Evolutionary conservation across 2,329 filamentous ascomycete genomes (phyloP).

Genomic region (Pseudocercospora cruenta): DNA sequence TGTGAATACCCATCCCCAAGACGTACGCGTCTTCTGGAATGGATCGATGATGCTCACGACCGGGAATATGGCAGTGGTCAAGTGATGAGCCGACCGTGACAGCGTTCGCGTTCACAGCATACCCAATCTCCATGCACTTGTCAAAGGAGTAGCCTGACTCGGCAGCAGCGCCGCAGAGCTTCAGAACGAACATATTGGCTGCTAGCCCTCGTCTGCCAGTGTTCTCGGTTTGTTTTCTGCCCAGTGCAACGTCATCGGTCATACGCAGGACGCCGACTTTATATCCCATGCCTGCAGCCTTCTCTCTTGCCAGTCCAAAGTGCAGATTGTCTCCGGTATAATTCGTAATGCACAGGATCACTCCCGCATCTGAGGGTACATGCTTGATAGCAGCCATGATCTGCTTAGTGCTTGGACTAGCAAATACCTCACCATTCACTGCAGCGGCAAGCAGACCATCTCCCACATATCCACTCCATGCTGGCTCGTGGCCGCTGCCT

Average conservation of each 20-base stretch:
- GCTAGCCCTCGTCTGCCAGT: conserved; percentile 55
- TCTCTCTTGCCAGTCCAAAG: conserved; percentile 54
- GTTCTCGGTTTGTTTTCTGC: conserved; percentile 53
- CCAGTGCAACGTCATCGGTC: conserved; percentile 54
- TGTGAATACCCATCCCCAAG: conserved; percentile 56
- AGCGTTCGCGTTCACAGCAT: conserved; percentile 49
- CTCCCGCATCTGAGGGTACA: conserved; percentile 49
- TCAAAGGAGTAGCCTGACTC: conserved; percentile 51
- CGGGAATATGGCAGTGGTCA: conserved; percentile 59
- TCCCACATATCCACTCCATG: conserved; percentile 55
- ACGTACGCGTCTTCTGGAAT: conserved; percentile 41
- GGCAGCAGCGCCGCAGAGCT: conserved; percentile 52
- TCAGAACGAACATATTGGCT: conserved; percentile 53
- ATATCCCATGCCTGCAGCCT: conserved; percentile 49
- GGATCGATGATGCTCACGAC: conserved; percentile 53
- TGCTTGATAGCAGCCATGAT: conserved; percentile 54
- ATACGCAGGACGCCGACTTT: conserved; percentile 53
- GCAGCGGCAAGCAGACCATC: conserved; percentile 54
- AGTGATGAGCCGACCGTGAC: conserved; percentile 57
- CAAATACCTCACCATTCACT: conserved; percentile 55
- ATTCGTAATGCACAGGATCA: conserved; percentile 55
- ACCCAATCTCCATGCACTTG: conserved; percentile 49
- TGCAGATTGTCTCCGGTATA: conserved; percentile 56
- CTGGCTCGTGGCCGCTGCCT: conserved; percentile 54
- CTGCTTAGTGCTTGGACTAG: conserved; percentile 53